Evolutionary conservation across 169 alveolate genomes (phyloP).

Genomic region (Eimeria brunetti): DNA sequence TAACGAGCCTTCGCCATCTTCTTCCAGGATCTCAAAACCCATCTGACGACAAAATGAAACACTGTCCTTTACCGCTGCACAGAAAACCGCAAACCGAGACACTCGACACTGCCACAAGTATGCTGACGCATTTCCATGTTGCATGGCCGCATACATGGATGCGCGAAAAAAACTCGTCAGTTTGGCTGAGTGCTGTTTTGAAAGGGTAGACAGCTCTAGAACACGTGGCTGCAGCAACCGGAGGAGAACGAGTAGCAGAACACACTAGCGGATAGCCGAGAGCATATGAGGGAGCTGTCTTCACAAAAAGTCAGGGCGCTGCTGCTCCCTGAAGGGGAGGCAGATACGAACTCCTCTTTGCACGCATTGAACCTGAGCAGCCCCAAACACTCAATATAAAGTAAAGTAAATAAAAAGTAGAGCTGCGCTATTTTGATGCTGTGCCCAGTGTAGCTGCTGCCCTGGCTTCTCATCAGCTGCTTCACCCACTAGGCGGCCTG

Average conservation of each 20-base stretch:
- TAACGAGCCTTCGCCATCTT: neutral
- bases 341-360: constrained; percentile 45
- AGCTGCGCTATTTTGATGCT: neutral
- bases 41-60: constrained; percentile 40
- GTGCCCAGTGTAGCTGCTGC: neutral
- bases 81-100: neutral
- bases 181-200: neutral
- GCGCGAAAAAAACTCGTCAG: neutral
- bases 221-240: neutral
- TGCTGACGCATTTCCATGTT: neutral
- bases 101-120: neutral
- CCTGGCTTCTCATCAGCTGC: neutral
- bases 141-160: neutral
- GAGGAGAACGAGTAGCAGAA: neutral
- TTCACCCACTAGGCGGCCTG: neutral
- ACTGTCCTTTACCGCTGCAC: constrained; percentile 54
- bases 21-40: constrained; percentile 42
- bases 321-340: constrained; percentile 65
- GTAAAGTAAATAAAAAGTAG: no score
- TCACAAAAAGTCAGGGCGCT: constrained; percentile 67
- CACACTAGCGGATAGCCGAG: constrained; percentile 64
- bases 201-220: neutral
- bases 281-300: constrained; percentile 44
- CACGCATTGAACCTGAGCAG: constrained; percentile 64
- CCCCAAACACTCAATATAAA: neutral